These are phyloP conservation scores for Gillenia trifoliata DNA, from an alignment of 306 rosid genomes.

Conservation along the genomic window DNA sequence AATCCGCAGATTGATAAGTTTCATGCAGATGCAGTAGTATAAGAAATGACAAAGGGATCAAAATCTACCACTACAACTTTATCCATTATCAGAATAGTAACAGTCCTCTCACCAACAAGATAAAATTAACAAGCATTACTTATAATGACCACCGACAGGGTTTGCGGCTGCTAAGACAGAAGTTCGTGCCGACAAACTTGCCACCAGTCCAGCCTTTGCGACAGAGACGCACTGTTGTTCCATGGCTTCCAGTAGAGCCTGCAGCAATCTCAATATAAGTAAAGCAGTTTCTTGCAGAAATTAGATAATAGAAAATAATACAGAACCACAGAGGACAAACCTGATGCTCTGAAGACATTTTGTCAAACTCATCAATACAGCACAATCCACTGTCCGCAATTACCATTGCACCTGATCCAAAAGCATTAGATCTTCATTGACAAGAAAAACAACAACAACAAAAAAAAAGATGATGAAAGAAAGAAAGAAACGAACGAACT, in stretches of 20 bases:
- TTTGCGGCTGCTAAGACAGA: constrained; percentile 95
- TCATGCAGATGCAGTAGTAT: neutral
- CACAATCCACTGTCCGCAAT: constrained; percentile 95
- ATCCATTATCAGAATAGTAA: constrained; percentile 9
- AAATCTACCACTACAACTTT: neutral
- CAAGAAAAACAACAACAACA: neutral
- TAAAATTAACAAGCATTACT: constrained; percentile 38
- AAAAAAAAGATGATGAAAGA: constrained; percentile 6
- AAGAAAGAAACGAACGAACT: constrained; percentile 15
- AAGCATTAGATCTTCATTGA: neutral
- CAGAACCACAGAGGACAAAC: constrained; percentile 42
- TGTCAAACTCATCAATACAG: constrained; percentile 90
- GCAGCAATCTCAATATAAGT: constrained; percentile 21
- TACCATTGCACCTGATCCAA: constrained; percentile 83
- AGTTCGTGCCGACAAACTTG: constrained; percentile 94
- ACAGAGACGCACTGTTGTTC: constrained; percentile 98
- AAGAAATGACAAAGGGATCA: neutral
- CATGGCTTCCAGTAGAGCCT: constrained; percentile 94
- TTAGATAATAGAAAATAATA: constrained; percentile 17
- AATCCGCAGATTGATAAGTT: neutral
- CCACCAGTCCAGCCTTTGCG: constrained; percentile 94
- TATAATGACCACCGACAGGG: constrained; percentile 94
- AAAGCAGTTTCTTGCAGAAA: constrained; percentile 15
- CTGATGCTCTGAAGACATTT: constrained; percentile 97
- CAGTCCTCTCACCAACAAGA: constrained; percentile 11